These are phyloP conservation scores for Physcia stellaris DNA, from an alignment of 495 filamentous ascomycete genomes.

Conservation along the genomic window DNA sequence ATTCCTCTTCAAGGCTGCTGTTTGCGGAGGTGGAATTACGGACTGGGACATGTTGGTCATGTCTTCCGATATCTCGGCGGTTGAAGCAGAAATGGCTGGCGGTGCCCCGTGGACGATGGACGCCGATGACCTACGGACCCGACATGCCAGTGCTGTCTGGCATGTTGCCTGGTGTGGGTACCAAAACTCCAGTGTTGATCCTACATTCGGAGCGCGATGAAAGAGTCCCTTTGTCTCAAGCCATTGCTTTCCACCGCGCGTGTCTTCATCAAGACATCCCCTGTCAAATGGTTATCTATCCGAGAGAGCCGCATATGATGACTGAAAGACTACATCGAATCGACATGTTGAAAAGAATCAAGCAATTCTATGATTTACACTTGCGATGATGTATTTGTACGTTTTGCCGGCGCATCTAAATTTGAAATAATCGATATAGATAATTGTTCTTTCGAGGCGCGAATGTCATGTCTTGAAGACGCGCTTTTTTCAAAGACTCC, in stretches of 20 bases:
- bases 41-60: conserved; percentile 17
- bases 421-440: no score
- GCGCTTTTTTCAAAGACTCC: no score
- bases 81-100: conserved; percentile 14
- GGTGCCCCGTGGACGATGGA: conserved; percentile 14
- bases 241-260: conserved; percentile 8
- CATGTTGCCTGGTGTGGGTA: conserved; percentile 7
- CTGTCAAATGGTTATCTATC: no score
- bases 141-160: conserved; percentile 15
- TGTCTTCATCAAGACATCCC: no score
- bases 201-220: conserved; percentile 16
- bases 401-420: no score
- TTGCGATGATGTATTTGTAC: no score
- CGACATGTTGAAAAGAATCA: no score
- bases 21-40: conserved; percentile 14
- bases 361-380: no score
- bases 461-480: no score
- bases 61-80: conserved; percentile 10
- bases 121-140: conserved; percentile 9
- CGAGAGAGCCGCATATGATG: no score
- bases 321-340: no score
- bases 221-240: conserved; percentile 11
- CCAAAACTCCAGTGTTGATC: conserved; percentile 15
- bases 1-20: conserved; percentile 13
- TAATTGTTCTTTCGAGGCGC: no score